Percentiles rank a stretch among this genome's conserved stretches.
Conservation (phyloP, 2,329 filamentous ascomycete species). For the Alternaria arborescens region DNA sequence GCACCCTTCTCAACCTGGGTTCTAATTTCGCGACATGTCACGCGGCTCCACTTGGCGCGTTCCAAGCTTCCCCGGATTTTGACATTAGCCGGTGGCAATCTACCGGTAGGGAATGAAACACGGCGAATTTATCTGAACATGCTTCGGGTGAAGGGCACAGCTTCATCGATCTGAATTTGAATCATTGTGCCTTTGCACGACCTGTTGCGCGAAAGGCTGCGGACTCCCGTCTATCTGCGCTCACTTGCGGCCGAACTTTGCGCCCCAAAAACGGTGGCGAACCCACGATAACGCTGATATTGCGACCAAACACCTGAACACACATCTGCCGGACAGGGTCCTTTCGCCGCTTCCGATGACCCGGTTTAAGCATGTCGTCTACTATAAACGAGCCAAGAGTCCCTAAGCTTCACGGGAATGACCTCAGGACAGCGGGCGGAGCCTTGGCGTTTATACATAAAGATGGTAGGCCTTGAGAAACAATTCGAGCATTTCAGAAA, state of each 20-base stretch:
- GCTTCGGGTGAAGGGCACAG: slow-evolving; percentile 28
- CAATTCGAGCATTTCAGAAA: neutral
- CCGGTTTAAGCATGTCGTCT: slow-evolving; percentile 33
- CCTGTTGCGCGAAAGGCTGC: neutral
- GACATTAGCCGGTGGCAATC: slow-evolving; percentile 39
- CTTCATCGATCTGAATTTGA: neutral
- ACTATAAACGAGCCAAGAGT: slow-evolving; percentile 43
- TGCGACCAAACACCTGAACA: neutral
- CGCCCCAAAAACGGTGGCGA: neutral
- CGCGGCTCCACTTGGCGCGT: slow-evolving; percentile 12
- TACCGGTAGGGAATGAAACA: neutral
- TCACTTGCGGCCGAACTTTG: neutral
- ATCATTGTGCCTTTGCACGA: neutral
- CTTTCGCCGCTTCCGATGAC: slow-evolving; percentile 16
- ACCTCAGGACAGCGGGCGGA: slow-evolving; percentile 2
- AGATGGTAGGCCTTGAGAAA: neutral
- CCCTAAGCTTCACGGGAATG: slow-evolving; percentile 24
- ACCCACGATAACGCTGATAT: neutral
- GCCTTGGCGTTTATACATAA: slow-evolving; percentile 28
- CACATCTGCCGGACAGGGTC: slow-evolving; percentile 2
- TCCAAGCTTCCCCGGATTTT: slow-evolving; percentile 15
- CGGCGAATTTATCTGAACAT: slow-evolving; percentile 9
- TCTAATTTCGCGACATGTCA: slow-evolving; percentile 6
- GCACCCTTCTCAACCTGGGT: neutral
- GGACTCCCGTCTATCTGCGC: neutral